Conservation (phyloP, 768 basidiomycete genomes). For the Hydnum rufescens region DNA sequence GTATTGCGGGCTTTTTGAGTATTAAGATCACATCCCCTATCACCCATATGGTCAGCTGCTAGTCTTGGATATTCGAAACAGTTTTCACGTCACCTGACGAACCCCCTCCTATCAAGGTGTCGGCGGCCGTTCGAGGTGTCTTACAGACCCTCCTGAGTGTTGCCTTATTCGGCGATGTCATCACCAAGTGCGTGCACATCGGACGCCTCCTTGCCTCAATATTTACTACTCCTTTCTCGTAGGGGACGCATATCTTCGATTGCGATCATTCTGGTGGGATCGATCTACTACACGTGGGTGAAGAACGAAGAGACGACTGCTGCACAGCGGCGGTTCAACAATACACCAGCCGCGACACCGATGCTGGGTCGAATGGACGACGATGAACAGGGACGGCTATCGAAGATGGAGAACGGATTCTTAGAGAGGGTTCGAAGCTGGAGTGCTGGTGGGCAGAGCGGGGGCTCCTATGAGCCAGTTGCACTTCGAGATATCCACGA, state of each 20-base stretch:
- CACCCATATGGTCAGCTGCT: constrained; percentile 66
- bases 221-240: constrained; percentile 1
- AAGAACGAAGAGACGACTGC: constrained; percentile 30
- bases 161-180: constrained; percentile 61
- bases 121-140: constrained; percentile 87
- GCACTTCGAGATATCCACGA: neutral
- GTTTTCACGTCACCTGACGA: neutral
- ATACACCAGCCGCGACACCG: no score
- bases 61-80: no score
- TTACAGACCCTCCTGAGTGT: constrained; percentile 70
- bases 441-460: neutral
- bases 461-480: neutral
- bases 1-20: constrained; percentile 75
- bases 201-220: neutral
- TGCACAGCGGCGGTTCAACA: neutral
- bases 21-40: constrained; percentile 97
- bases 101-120: constrained; percentile 15
- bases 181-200: constrained; percentile 41
- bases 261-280: constrained; percentile 59
- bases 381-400: no score
- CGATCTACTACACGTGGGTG: constrained; percentile 74
- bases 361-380: no score
- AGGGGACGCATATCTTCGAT: constrained; percentile 62
- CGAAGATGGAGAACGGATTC: no score
- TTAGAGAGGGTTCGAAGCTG: no score